Base-by-base conservation (phyloP, 164 flowering plant species). In the Echeveria elegans region DNA sequence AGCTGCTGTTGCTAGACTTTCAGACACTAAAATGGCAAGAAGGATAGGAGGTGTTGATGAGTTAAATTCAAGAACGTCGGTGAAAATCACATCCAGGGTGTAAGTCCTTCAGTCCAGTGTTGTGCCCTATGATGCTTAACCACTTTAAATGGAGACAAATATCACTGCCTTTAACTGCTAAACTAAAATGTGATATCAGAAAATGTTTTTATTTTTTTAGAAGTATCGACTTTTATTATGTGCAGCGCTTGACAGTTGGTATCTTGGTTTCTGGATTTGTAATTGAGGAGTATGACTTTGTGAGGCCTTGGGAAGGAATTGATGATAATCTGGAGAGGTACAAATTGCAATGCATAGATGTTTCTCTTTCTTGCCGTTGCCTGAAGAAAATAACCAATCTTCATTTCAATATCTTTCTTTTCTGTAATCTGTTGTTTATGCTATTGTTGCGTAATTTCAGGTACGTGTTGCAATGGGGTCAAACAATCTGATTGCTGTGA, bases 1-100 rank as follows among this genome's bases (percentile, higher is more conserved):
- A 95, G 97, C 97, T 78, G 99, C 99, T 79, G 99, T 97, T 79
- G 99, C 99, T 77, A 97, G 99, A 69, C 99, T 95, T 76, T 79
- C 92, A 1, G 97, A 97, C 31, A 85, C 69, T 70, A 95, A 95
- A 84, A 85, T 92, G 97, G 99, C 99, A 65, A 73, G 99, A 72
- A 92, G 97, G 77, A 87, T 65, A 30, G 99, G 97, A 66, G 77
- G 77, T 59, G 77, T 95, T 74, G 96, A 92, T 74, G 97, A 88
- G 78, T 95, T 95, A 97, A 92, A 72, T 90, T 92, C 77, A 87
- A 86, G 81, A 74, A 86, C 67, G 70, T 92, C 47, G 99, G 96
- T 65, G 88, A 87, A 72, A 84, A 86, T 69, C 97, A 95, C 70
- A 85, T 83, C 70, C 87, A 90, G 77, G 99, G 97, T 23, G 99